Conservation (phyloP, 768 basidiomycete genomes). For the Suillus alpinus region DNA sequence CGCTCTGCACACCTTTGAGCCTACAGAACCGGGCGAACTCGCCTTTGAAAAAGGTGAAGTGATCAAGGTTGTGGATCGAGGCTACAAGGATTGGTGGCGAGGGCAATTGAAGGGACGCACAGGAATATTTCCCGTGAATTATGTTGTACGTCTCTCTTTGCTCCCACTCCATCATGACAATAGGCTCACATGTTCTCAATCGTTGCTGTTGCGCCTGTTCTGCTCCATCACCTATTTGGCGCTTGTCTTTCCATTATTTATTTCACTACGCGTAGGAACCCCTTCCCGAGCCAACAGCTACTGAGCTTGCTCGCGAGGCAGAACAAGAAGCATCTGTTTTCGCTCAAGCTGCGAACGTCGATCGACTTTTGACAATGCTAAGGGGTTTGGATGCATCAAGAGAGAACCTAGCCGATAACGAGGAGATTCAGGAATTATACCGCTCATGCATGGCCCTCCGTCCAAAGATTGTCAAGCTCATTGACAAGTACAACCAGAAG, state of each 20-base stretch:
- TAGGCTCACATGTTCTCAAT: background rate
- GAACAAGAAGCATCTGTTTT: slow-evolving; percentile 90
- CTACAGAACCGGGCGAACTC: slow-evolving; percentile 85
- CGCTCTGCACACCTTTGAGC: slow-evolving; percentile 86
- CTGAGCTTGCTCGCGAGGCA: slow-evolving; percentile 76
- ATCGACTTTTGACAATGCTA: slow-evolving; percentile 74
- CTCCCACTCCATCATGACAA: background rate
- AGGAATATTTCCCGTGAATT: slow-evolving; percentile 96
- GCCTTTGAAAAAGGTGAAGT: slow-evolving; percentile 90
- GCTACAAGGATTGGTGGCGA: slow-evolving; percentile 96
- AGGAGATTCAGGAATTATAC: slow-evolving; percentile 91
- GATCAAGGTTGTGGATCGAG: slow-evolving; percentile 92
- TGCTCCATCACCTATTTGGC: background rate
- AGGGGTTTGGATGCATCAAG: slow-evolving; percentile 68
- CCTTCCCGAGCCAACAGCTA: slow-evolving; percentile 77
- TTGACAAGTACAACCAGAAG: slow-evolving; percentile 97
- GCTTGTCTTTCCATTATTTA: background rate
- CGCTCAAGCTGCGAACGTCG: slow-evolving; percentile 80
- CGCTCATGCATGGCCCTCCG: slow-evolving; percentile 84
- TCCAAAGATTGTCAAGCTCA: slow-evolving; percentile 94
- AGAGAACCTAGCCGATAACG: slow-evolving; percentile 86
- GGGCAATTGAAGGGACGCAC: slow-evolving; percentile 88
- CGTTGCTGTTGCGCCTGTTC: background rate
- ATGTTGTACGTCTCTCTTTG: slow-evolving; percentile 62
- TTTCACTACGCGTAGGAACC: slow-evolving; percentile 52